A percentile compares a stretch with the other conserved stretches of the same genome.
phyloP scores from a whole-genome alignment of 1,139 yeast species.

The Saccharomyces pastorianus region DNA sequence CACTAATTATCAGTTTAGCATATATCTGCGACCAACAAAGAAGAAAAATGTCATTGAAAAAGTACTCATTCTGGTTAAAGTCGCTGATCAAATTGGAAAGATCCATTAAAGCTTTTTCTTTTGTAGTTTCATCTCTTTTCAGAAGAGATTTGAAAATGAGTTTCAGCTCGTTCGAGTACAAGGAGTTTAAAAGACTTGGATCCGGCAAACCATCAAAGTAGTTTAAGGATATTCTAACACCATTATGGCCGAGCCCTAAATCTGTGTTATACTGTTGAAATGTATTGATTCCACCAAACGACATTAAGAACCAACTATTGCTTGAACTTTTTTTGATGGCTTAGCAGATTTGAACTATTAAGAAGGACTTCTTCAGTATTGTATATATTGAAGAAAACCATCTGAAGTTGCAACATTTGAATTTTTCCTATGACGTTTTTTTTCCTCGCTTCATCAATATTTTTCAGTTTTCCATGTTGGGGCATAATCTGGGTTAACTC shows the following conservation, averaged over 20 bases:
- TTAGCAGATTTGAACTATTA: background rate
- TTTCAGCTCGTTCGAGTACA: constrained; percentile 52
- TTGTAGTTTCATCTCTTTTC: constrained; percentile 76
- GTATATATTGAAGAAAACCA: background rate
- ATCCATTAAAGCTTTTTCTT: constrained; percentile 68
- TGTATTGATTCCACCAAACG: constrained; percentile 25
- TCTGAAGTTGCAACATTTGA: background rate
- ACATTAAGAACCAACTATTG: constrained; percentile 16
- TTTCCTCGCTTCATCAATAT: background rate
- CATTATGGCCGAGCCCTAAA: constrained; percentile 37
- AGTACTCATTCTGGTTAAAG: constrained; percentile 26
- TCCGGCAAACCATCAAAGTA: constrained; percentile 78
- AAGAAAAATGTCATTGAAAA: constrained; percentile 40
- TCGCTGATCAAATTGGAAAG: constrained; percentile 34
- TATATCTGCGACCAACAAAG: constrained; percentile 75
- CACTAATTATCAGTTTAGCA: constrained; percentile 68
- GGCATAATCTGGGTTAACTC: background rate
- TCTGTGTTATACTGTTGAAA: constrained; percentile 24
- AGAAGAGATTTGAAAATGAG: constrained; percentile 64
- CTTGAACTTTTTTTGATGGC: background rate
- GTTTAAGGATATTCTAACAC: constrained; percentile 62
- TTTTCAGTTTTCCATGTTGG: background rate
- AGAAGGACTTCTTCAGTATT: too few species aligned
- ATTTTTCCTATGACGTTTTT: background rate
- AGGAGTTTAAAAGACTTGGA: constrained; percentile 35